Base-by-base conservation (phyloP, 768 basidiomycete genomes). In the Leucocoprinus birnbaumii region DNA sequence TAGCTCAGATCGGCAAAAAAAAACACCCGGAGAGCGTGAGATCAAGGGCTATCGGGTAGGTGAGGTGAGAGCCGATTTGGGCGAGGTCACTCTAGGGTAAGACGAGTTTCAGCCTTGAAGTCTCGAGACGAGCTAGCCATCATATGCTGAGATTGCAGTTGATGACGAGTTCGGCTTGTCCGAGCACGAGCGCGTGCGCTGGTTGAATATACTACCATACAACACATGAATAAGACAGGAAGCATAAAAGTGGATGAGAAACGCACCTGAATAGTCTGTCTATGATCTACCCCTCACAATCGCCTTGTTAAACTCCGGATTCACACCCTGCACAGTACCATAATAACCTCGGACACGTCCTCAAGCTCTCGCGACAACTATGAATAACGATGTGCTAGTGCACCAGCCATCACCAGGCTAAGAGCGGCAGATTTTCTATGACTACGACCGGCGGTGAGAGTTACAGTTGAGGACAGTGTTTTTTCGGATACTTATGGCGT, bases 311-410 rank as follows among this genome's bases (percentile, higher is more conserved):
- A 94, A 91, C 52, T 97, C 95, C 0, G 93, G 87, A 66, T 92
- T 92, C n/a, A 90, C 93, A 58, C 91, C 93, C 69, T 96, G 93
- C 34, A 89, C 84, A 58, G 98, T 93, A 64, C 98, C 97, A 61
- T 98, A 99, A 64, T 98, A 68, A 99, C 98, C 56, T 98, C 94
- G 64, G 98, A 99, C n/a, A 68, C 0, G 96, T 98, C 74, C 90
- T 95, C 73, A 99, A 74, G 70, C 98, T 99, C 71, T 98, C 96
- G 97, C 98, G 50, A 99, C 93, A 66, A 98, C 98, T 55, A 98
- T 92, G 91, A 89, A 67, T 98, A 98, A 21, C 94, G 94, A 63
- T 97, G 90, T 1, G 86, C 89, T 19, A 98, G 76, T 1, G 97
- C 95, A 11, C 93, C 89, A 1, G 96, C 90, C 57, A 98, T 91